Evolutionary conservation across 2,329 filamentous ascomycete species (phyloP).

Genomic region (Aspergillus hortae): DNA sequence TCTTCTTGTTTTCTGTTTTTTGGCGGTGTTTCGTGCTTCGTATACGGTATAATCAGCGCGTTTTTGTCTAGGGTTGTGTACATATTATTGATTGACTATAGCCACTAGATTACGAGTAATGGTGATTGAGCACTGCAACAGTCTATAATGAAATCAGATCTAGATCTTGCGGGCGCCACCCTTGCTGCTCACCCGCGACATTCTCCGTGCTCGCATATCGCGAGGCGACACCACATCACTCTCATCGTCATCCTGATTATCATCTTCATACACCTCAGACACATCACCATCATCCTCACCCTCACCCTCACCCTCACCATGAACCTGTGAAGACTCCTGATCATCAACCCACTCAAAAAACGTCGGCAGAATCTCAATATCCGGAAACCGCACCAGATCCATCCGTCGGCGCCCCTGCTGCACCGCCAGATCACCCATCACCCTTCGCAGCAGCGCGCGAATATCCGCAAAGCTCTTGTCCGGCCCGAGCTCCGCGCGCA

Average conservation of each 20-base stretch:
- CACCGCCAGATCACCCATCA: slow-evolving; percentile 21
- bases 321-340: neutral
- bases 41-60: neutral
- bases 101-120: too few relatives aligned
- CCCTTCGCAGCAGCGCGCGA: slow-evolving; percentile 20
- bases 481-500: slow-evolving; percentile 20
- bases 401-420: slow-evolving; percentile 2
- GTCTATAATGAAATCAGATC: neutral
- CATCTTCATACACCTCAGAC: neutral
- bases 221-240: neutral
- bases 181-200: neutral
- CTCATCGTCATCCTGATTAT: neutral
- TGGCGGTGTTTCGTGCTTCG: neutral
- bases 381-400: slow-evolving; percentile 28
- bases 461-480: slow-evolving; percentile 30
- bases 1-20: neutral
- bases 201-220: too few relatives aligned
- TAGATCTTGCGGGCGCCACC: slow-evolving; percentile 7
- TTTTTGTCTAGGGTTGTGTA: neutral
- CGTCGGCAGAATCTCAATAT: slow-evolving; percentile 39
- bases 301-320: neutral
- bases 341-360: slow-evolving; percentile 19
- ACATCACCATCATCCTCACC: too few relatives aligned
- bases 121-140: too few relatives aligned
- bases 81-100: neutral